These are phyloP conservation scores for Fusarium denticulatum DNA, from an alignment of 2,329 filamentous ascomycete genomes.

Conservation along the genomic window DNA sequence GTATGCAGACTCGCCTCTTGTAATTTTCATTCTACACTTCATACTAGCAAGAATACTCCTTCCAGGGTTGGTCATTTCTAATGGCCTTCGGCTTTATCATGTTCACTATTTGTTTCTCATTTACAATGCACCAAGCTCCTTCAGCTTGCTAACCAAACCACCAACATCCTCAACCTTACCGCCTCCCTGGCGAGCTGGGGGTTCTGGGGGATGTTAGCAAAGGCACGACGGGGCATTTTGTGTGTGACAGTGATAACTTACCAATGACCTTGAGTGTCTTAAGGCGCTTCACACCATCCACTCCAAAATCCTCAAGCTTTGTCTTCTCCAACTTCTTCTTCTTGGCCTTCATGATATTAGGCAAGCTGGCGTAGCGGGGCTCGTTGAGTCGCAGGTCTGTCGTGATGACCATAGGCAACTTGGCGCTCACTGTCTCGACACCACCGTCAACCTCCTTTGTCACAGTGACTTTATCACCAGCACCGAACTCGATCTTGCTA, in stretches of 20 bases:
- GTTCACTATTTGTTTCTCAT: conserved; percentile 7
- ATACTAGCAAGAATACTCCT: not conserved
- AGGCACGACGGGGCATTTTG: not conserved
- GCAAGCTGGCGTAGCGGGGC: conserved; percentile 92
- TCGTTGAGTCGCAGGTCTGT: conserved; percentile 95
- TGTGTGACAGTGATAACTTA: conserved; percentile 54
- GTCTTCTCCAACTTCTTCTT: conserved; percentile 99
- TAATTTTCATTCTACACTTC: not conserved
- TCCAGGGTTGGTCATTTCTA: not conserved
- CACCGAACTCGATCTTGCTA: conserved; percentile 80
- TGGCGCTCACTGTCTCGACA: conserved; percentile 85
- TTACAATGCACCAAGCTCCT: conserved; percentile 92
- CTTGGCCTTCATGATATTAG: conserved; percentile 99
- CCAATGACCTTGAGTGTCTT: conserved; percentile 91
- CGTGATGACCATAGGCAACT: conserved; percentile 92
- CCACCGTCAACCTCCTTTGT: conserved; percentile 95
- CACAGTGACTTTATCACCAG: conserved; percentile 76
- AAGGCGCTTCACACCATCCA: conserved; percentile 78
- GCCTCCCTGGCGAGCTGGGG: conserved; percentile 86
- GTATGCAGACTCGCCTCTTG: not conserved
- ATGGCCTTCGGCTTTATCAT: not conserved
- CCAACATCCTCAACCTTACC: conserved; percentile 98
- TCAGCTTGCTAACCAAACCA: conserved; percentile 91
- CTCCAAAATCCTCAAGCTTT: conserved; percentile 81
- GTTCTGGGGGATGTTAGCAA: conserved; percentile 66